Percentiles rank a stretch among this genome's conserved stretches.
These are phyloP conservation scores for Paramecium bursaria DNA, from an alignment of 73 alveolate species.

Conservation along the genomic window DNA sequence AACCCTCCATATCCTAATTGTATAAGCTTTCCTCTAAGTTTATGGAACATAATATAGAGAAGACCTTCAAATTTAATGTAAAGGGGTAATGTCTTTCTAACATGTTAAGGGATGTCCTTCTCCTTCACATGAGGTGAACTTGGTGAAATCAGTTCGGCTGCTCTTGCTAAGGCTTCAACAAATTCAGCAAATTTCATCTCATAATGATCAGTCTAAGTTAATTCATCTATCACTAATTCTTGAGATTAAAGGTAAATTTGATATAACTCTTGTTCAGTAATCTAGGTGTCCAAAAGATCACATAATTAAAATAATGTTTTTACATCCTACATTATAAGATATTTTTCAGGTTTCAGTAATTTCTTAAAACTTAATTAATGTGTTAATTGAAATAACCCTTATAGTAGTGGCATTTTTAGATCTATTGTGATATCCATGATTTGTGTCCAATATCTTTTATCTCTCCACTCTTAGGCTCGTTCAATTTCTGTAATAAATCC, in stretches of 20 bases:
- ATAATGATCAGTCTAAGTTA: conserved; percentile 4
- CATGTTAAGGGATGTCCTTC: not conserved
- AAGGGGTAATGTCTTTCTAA: conserved; percentile 42
- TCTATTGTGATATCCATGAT: not conserved
- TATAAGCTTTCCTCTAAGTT: no score
- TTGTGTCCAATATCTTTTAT: conserved; percentile 39
- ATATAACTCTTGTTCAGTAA: conserved; percentile 47
- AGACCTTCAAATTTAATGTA: conserved; percentile 49
- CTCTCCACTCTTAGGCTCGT: conserved; percentile 40
- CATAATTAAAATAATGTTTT: conserved; percentile 4
- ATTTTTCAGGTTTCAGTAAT: conserved; percentile 16
- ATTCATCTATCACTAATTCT: conserved; percentile 18
- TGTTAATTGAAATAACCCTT: conserved; percentile 20
- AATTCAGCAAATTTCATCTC: conserved; percentile 54
- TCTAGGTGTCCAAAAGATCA: not conserved
- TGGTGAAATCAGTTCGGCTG: conserved; percentile 57
- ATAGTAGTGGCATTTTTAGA: conserved; percentile 28
- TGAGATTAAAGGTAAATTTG: conserved; percentile 4
- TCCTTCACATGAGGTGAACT: not conserved
- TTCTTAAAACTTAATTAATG: conserved; percentile 28
- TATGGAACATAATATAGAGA: conserved; percentile 3
- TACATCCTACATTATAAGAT: conserved; percentile 4
- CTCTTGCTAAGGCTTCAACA: not conserved
- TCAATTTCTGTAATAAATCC: conserved; percentile 12
- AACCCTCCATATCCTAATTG: no score